Evolutionary conservation across 1,284 basidiomycete genomes (phyloP), one percentile per base, ranked within the genome.

Genomic region (Clitocybe nebularis): DNA sequence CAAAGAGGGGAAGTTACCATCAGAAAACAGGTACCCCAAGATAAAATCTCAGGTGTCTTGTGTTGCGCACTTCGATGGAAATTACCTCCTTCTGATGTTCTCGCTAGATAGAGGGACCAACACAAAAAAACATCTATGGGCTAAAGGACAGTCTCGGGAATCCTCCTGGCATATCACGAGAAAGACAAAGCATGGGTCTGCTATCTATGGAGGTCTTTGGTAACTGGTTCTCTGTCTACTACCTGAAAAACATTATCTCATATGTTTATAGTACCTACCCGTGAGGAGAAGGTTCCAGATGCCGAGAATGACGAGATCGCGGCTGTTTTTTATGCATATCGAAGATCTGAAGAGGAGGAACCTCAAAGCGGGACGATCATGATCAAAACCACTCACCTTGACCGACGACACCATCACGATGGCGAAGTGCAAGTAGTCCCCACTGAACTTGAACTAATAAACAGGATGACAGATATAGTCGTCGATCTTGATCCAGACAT

Each of bases 401-500:
- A 69, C 47, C 54, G 58, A 10, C 57, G 56, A 24, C 57, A 72
- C 36, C 54, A 79, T 11, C 71, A 72, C 2, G 68, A 68, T 33
- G 63, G 77, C 40, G 48, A 62, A 1, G 57, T 84, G 13, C 76
- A 86, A 39, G 58, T 74, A 7, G 82, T 90, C 10, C 64, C 79
- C 0, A 75, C 63, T 36, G 94, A 99, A 65, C 67, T 93, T 8
- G 93, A 93, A 21, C 65, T 98, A 11, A 68, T 98, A 45, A 94
- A 95, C 53, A 69, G 68, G 34, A 58, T 93, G 5, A 71, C 92
- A 21, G 92, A 97, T 56, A 65, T 83, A 16, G 78, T 96, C 1
- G 63, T 81, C 17, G 76, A 82, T 0, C 69, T 89, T 55, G 93
- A 99, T 62, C 95, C 95, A 0, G 95, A 99, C 59, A 84, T 97